phyloP scores from a whole-genome alignment of 306 rosid genomes.

The Arachis hypogaea region DNA sequence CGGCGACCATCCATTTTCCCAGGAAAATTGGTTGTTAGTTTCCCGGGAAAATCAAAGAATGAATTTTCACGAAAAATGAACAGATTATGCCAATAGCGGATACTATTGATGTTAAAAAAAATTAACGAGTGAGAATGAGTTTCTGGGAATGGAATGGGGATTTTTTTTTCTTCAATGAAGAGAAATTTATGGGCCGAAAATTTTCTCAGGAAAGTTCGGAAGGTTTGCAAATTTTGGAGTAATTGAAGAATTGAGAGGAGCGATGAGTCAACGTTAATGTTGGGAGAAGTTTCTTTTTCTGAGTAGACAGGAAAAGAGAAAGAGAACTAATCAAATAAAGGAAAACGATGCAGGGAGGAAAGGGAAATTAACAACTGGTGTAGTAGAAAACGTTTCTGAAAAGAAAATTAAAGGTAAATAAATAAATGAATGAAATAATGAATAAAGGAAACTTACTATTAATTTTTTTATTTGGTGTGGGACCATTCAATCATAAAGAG shows the following conservation, averaged over 20 bases:
- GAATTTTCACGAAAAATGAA: neutral
- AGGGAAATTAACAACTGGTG: neutral
- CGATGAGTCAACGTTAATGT: conserved; percentile 44
- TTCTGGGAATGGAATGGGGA: conserved; percentile 1
- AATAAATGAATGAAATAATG: too few species aligned
- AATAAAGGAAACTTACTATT: neutral
- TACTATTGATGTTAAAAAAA: too few species aligned
- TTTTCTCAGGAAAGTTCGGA: neutral
- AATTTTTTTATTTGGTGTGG: conserved; percentile 10
- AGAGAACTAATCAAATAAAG: neutral
- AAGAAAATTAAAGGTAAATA: neutral
- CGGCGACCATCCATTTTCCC: conserved; percentile 61
- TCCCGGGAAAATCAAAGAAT: conserved; percentile 7
- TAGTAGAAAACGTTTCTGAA: conserved; percentile 1
- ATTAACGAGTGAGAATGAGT: conserved; percentile 3
- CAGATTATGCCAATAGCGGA: neutral
- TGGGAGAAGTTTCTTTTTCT: conserved; percentile 30
- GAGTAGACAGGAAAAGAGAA: conserved; percentile 16
- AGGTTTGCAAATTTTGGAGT: neutral
- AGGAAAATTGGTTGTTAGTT: neutral
- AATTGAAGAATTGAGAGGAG: conserved; percentile 15
- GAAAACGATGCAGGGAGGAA: neutral
- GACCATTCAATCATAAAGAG: conserved; percentile 30
- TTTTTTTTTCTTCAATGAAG: conserved; percentile 23
- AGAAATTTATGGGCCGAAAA: neutral